Evolutionary conservation across 306 rosid genomes (phyloP).

Genomic region (Benincasa hispida): DNA sequence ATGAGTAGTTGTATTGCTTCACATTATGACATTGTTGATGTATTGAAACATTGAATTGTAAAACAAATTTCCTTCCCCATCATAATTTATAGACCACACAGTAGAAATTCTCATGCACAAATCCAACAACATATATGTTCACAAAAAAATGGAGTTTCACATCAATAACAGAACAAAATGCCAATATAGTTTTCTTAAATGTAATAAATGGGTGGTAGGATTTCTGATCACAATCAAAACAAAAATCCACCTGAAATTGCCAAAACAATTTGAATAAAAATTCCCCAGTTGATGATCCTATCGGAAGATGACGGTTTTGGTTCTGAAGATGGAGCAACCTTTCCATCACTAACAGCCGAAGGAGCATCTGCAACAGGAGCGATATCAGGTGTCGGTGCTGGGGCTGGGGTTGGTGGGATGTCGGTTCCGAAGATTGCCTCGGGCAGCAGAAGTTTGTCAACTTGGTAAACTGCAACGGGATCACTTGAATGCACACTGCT

Average conservation of each 20-base stretch:
- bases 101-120: slow-evolving; percentile 26
- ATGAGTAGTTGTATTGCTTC: background rate
- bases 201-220: slow-evolving; percentile 14
- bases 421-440: slow-evolving; percentile 90
- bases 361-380: slow-evolving; percentile 78
- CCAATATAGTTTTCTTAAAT: slow-evolving; percentile 28
- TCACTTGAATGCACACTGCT: slow-evolving; percentile 81
- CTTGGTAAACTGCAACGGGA: slow-evolving; percentile 80
- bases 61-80: background rate
- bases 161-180: slow-evolving; percentile 28
- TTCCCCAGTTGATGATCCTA: slow-evolving; percentile 46
- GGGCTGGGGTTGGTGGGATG: slow-evolving; percentile 73
- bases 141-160: slow-evolving; percentile 40
- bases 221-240: slow-evolving; percentile 36
- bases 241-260: slow-evolving; percentile 44
- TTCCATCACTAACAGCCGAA: slow-evolving; percentile 14
- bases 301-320: slow-evolving; percentile 32
- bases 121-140: slow-evolving; percentile 40
- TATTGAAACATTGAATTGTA: background rate
- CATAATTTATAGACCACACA: slow-evolving; percentile 10
- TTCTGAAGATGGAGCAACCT: slow-evolving; percentile 39
- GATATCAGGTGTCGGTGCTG: slow-evolving; percentile 68
- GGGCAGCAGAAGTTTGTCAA: slow-evolving; percentile 73
- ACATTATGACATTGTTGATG: background rate
- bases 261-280: slow-evolving; percentile 40